phyloP scores from a whole-genome alignment of 83 land plant genomes.

The Isoetes engelmannii region DNA sequence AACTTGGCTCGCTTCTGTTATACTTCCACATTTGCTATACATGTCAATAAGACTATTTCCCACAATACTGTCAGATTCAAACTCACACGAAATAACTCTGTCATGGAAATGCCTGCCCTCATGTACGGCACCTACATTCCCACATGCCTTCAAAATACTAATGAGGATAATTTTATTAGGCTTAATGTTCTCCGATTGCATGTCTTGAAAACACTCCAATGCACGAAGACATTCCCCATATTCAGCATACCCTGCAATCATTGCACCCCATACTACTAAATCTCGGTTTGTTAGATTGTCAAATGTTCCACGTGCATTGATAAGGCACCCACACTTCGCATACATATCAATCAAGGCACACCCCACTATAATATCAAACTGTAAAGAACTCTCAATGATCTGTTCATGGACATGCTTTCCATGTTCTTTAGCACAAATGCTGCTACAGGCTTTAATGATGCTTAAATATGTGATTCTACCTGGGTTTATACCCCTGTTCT shows the following conservation, averaged over 20 bases:
- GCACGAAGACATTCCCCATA: neutral
- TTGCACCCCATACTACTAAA: neutral
- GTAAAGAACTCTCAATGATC: neutral
- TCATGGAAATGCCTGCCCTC: neutral
- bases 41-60: neutral
- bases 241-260: neutral
- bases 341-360: neutral
- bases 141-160: neutral
- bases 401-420: neutral
- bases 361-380: neutral
- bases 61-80: neutral
- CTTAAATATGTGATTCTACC: neutral
- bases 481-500: neutral
- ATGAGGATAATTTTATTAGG: neutral
- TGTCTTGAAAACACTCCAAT: neutral
- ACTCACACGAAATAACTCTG: neutral
- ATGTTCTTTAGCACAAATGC: neutral
- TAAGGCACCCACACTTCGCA: neutral
- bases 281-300: neutral
- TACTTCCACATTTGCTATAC: conserved; percentile 2
- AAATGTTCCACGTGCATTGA: neutral
- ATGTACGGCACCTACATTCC: neutral
- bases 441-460: conserved; percentile 4
- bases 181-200: neutral
- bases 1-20: neutral